phyloP scores from a whole-genome alignment of 148 eudicot genomes.

The Rhododendron mucronatum region DNA sequence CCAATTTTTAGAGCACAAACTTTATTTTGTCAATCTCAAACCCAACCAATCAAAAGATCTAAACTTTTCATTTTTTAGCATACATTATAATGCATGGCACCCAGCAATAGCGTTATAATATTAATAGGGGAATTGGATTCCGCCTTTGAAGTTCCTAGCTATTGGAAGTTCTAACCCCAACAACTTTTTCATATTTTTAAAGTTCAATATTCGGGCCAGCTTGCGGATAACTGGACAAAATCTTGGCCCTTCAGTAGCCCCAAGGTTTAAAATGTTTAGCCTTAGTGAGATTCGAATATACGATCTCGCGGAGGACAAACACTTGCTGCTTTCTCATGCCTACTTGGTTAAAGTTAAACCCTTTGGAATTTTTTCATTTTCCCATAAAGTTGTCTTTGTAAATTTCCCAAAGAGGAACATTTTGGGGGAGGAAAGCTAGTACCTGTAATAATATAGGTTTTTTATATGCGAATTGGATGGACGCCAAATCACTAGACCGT shows the following conservation, averaged over 20 bases:
- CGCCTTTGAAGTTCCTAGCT: not conserved
- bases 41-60: not conserved
- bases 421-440: not conserved
- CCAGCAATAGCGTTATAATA: not conserved
- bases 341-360: too few species aligned
- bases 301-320: too few species aligned
- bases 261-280: too few species aligned
- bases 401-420: not conserved
- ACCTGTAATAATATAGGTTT: not conserved
- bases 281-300: too few species aligned
- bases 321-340: too few species aligned
- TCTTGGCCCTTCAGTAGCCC: too few species aligned
- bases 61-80: not conserved
- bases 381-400: not conserved
- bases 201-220: too few species aligned
- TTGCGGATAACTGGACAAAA: too few species aligned
- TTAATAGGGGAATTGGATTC: constrained; percentile 6
- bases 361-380: too few species aligned
- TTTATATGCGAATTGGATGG: not conserved
- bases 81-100: not conserved
- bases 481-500: not conserved
- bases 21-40: not conserved
- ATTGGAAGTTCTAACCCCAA: not conserved
- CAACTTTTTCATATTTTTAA: too few species aligned
- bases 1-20: not conserved